Conservation (phyloP, 2,329 filamentous ascomycete species). For the Fusarium equiseti region DNA sequence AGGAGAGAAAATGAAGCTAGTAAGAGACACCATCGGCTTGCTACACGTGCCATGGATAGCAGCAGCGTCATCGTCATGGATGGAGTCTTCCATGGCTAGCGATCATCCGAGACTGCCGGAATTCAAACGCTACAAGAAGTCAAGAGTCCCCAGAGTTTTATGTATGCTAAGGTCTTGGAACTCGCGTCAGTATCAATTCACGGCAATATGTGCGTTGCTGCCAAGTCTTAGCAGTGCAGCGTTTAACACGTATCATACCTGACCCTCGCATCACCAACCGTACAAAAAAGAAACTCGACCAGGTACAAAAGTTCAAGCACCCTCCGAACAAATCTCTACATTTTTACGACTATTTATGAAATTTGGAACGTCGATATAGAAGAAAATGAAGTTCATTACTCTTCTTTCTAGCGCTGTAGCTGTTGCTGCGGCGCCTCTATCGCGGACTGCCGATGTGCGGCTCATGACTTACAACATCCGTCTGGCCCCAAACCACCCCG, state of each 20-base stretch:
- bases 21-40: background rate
- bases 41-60: background rate
- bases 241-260: background rate
- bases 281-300: background rate
- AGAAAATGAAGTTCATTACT: constrained; percentile 36
- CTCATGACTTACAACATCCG: constrained; percentile 74
- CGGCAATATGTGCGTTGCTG: background rate
- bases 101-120: background rate
- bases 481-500: constrained; percentile 64
- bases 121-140: constrained; percentile 1
- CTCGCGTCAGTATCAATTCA: background rate
- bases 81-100: background rate
- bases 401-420: constrained; percentile 24
- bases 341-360: background rate
- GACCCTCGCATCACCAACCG: background rate
- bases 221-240: constrained; percentile 2
- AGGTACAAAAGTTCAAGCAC: background rate
- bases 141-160: background rate
- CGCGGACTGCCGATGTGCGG: constrained; percentile 56
- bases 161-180: background rate
- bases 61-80: constrained; percentile 6
- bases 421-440: constrained; percentile 24
- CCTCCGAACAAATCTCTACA: background rate
- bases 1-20: constrained; percentile 1
- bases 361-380: background rate